Evolutionary conservation across 2,329 filamentous ascomycete genomes (phyloP).

Genomic region (Paradendryphiella salina): DNA sequence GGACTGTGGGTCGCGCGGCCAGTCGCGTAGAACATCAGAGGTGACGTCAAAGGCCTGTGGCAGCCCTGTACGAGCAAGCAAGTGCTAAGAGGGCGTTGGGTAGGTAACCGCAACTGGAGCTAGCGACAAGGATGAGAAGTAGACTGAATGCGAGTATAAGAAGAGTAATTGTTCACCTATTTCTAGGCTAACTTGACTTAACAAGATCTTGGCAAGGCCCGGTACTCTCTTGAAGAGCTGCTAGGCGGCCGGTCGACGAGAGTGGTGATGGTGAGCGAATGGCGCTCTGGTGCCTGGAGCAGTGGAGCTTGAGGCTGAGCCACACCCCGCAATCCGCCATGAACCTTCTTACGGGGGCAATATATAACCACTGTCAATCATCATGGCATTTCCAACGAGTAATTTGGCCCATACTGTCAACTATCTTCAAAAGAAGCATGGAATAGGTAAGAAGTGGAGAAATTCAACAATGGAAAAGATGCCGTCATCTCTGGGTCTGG

Average conservation of each 20-base stretch:
- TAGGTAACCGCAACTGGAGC: background rate
- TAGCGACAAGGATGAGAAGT: conserved; percentile 8
- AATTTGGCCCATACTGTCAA: too few species aligned
- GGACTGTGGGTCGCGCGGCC: background rate
- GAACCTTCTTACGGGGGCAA: background rate
- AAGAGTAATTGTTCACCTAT: conserved; percentile 2
- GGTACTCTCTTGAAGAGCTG: conserved; percentile 14
- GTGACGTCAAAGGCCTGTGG: conserved; percentile 9
- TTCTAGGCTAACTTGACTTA: background rate
- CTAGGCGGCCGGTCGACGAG: conserved; percentile 10
- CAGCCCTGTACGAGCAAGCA: background rate
- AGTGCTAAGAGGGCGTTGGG: background rate
- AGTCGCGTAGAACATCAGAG: background rate
- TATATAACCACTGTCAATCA: too few species aligned
- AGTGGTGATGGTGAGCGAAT: conserved; percentile 9
- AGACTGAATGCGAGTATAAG: conserved; percentile 1
- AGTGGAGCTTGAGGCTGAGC: conserved; percentile 16
- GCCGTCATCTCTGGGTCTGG: conserved; percentile 3
- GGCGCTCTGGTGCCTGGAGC: conserved; percentile 26
- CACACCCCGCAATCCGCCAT: background rate
- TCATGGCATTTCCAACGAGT: too few species aligned
- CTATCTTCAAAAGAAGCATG: background rate
- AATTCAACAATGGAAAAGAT: background rate
- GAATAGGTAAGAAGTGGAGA: background rate
- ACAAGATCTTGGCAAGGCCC: conserved; percentile 18